phyloP scores from a whole-genome alignment of 1,139 yeast genomes.

The Yamadazyma siamensis region DNA sequence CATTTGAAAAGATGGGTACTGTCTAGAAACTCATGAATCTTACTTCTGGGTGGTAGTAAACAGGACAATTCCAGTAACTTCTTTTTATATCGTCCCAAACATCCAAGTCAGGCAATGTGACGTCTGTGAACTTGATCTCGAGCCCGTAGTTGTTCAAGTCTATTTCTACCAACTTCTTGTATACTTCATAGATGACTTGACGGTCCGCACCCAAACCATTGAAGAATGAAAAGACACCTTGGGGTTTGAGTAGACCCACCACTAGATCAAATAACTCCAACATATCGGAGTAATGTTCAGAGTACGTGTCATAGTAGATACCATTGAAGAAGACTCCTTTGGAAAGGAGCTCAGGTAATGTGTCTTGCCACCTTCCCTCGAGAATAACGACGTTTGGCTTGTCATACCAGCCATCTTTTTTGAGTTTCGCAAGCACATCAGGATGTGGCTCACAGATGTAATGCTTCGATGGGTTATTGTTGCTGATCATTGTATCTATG shows the following conservation, averaged over 20 bases:
- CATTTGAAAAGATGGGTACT: no score
- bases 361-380: constrained; percentile 91
- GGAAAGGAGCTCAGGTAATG: constrained; percentile 60
- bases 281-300: constrained; percentile 85
- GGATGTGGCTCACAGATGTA: constrained; percentile 96
- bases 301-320: constrained; percentile 88
- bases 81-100: constrained; percentile 73
- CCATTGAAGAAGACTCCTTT: constrained; percentile 81
- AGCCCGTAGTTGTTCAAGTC: constrained; percentile 82
- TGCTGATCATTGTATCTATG: constrained; percentile 75
- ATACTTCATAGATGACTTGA: constrained; percentile 83
- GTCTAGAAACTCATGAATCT: constrained; percentile 36
- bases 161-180: constrained; percentile 73
- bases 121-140: constrained; percentile 47
- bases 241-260: constrained; percentile 79
- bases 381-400: constrained; percentile 68
- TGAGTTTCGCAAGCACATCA: constrained; percentile 70
- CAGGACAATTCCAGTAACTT: constrained; percentile 72
- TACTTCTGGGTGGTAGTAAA: constrained; percentile 62
- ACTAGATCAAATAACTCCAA: constrained; percentile 75
- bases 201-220: constrained; percentile 97
- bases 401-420: constrained; percentile 79
- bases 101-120: constrained; percentile 41
- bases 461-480: constrained; percentile 58
- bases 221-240: constrained; percentile 83